Base-by-base conservation (phyloP, 2,329 filamentous ascomycete genomes). In the Scytalidium lignicola region DNA sequence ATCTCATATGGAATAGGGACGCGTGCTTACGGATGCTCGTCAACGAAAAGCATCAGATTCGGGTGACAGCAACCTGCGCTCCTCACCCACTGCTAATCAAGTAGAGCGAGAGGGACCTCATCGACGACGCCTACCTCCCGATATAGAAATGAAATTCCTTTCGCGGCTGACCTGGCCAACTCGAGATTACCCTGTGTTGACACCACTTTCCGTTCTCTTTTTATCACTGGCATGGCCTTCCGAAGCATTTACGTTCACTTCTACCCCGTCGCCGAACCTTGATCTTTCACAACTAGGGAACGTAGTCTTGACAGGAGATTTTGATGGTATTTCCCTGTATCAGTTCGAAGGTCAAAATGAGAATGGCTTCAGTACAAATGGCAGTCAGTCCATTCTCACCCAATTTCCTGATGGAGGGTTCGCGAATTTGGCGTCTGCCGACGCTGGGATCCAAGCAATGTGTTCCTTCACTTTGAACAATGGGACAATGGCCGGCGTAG, bases 291-390 rank as follows among this genome's bases (percentile, higher is more conserved):
- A 83, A 50, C 74, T 99, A 29, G 93, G 93, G 50, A 82, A 87
- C 59, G 84, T 96, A 57, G 90, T 88, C 48, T 77, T 99, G 51
- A 86, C 83, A 1, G 93, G 93, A 59, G 85, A 96, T 69, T 99
- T 96, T 66, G 83, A 88, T 62, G 89, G 90, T 48, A 87, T 97
- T 60, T 96, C 93, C 12, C 74, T 96, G 37, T 97, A 93, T 72
- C 75, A 91, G 64, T 97, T 84, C 62, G 76, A 86, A 61, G 88
- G 86, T 54, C 92, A 99, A 66, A 84, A 75, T 51, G 82, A 92
- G 67, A 73, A 76, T 52, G 70, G 78, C 15, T 79, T 82, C 59
- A 82, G 72, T 60, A 80, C 78, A 51, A 90, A 95, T 74, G 89
- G 88, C 64, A 89, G 85, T 61, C 83, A 91, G 62, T 86, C 88